A percentile compares a stretch with the other conserved stretches of the same genome.
Evolutionary conservation across 805 yeast species (phyloP).

Genomic region (Candida silvatica): DNA sequence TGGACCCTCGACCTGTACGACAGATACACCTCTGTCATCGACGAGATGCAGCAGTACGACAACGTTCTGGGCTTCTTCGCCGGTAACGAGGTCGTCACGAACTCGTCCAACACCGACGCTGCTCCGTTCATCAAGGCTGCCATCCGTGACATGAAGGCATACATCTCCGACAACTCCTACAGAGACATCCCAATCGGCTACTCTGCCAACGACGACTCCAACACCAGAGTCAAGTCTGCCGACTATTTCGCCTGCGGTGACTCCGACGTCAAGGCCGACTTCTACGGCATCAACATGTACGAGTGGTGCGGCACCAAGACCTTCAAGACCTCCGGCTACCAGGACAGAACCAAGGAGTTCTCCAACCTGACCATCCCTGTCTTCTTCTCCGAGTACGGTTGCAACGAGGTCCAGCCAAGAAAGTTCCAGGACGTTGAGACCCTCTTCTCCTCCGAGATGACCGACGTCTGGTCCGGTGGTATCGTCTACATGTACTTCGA

Average conservation of each 20-base stretch:
- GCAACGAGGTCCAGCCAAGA: constrained; percentile 69
- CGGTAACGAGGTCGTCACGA: constrained; percentile 94
- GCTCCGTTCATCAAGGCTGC: constrained; percentile 97
- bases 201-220: constrained; percentile 82
- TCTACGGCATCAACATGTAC: constrained; percentile 81
- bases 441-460: constrained; percentile 61
- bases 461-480: constrained; percentile 92
- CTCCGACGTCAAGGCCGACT: constrained; percentile 55
- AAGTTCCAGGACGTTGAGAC: constrained; percentile 68
- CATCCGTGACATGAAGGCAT: constrained; percentile 75
- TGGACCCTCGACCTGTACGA: constrained; percentile 69
- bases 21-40: constrained; percentile 79
- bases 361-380: constrained; percentile 67
- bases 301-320: constrained; percentile 76
- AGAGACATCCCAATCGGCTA: constrained; percentile 90
- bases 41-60: constrained; percentile 64
- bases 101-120: constrained; percentile 72
- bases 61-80: constrained; percentile 93
- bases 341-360: constrained; percentile 64
- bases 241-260: constrained; percentile 82
- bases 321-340: constrained; percentile 58
- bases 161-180: constrained; percentile 58
- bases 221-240: constrained; percentile 71
- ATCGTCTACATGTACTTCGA: constrained; percentile 87
- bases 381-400: constrained; percentile 86